Evolutionary conservation across 495 filamentous ascomycete species (phyloP).

Genomic region (Hypomontagnella submonticulosa): DNA sequence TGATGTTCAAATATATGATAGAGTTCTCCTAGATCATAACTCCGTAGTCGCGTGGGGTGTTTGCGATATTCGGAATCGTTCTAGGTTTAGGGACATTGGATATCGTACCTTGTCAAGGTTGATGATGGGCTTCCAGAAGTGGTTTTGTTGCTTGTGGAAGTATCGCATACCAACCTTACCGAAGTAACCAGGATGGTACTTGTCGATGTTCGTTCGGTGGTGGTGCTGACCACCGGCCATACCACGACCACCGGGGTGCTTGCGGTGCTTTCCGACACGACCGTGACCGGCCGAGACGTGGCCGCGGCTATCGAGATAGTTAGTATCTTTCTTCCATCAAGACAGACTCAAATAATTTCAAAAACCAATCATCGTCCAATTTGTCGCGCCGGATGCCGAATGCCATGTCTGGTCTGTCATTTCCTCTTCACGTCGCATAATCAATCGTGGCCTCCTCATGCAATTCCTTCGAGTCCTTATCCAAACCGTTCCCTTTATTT

Average conservation of each 20-base stretch:
- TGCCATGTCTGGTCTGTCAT: constrained; percentile 1
- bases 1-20: constrained; percentile 65
- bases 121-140: constrained; percentile 92
- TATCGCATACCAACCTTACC: constrained; percentile 98
- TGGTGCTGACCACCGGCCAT: constrained; percentile 97
- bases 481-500: neutral
- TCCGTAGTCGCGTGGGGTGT: neutral
- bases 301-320: constrained; percentile 73
- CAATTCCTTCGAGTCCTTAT: neutral
- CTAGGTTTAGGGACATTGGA: neutral
- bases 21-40: neutral
- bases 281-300: constrained; percentile 94
- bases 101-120: constrained; percentile 85
- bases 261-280: constrained; percentile 92
- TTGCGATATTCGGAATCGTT: constrained; percentile 44
- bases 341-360: neutral
- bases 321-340: constrained; percentile 37
- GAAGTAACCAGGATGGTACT: constrained; percentile 77
- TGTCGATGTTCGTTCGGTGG: constrained; percentile 93
- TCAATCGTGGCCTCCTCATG: neutral
- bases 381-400: constrained; percentile 32
- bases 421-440: neutral
- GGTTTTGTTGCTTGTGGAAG: constrained; percentile 89
- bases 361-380: constrained; percentile 19
- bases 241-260: constrained; percentile 94